phyloP scores from a whole-genome alignment of 495 filamentous ascomycete genomes.

The Aspergillus ellipticus region DNA sequence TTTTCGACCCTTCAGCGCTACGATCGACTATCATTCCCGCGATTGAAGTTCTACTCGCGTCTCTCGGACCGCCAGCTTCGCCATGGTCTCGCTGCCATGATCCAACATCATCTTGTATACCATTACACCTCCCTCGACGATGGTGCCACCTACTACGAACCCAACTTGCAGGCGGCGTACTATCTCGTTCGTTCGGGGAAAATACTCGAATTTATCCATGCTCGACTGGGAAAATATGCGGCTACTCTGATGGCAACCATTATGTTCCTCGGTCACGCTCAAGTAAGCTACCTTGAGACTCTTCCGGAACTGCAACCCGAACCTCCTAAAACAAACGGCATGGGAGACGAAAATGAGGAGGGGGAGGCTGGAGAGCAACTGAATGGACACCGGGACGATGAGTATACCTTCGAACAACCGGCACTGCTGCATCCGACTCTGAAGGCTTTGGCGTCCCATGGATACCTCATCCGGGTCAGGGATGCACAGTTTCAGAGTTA shows the following conservation, averaged over 20 bases:
- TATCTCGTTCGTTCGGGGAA: constrained; percentile 74
- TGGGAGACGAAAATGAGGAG: constrained; percentile 30
- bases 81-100: constrained; percentile 74
- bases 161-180: constrained; percentile 71
- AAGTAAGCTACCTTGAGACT: constrained; percentile 61
- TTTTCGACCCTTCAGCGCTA: constrained; percentile 72
- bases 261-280: constrained; percentile 71
- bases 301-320: constrained; percentile 33
- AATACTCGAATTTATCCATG: constrained; percentile 70
- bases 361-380: constrained; percentile 17
- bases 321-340: constrained; percentile 26
- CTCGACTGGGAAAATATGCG: constrained; percentile 64
- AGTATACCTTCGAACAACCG: constrained; percentile 21
- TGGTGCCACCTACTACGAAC: constrained; percentile 71
- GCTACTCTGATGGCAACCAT: constrained; percentile 69
- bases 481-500: constrained; percentile 50
- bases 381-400: constrained; percentile 22
- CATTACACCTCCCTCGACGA: constrained; percentile 63
- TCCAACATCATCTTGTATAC: constrained; percentile 83
- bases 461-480: constrained; percentile 46
- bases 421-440: constrained; percentile 42
- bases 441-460: constrained; percentile 43
- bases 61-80: constrained; percentile 66
- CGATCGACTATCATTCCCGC: constrained; percentile 70
- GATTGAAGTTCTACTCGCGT: constrained; percentile 61